phyloP scores from a whole-genome alignment of 1,284 basidiomycete species.

The Cryptococcus sp. region DNA sequence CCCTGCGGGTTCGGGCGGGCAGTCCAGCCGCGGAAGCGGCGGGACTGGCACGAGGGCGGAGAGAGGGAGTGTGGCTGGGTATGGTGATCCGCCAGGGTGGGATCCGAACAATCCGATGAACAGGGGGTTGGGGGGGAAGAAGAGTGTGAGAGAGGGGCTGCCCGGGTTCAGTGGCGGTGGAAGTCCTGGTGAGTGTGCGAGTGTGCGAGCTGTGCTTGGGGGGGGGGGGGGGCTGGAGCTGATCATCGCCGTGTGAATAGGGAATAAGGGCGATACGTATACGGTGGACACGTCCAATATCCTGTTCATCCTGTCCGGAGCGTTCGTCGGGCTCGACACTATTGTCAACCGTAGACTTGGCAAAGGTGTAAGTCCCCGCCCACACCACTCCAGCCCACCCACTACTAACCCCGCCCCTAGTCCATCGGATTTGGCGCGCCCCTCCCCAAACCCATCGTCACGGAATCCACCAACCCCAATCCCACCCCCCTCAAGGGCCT shows the following conservation, averaged over 20 bases:
- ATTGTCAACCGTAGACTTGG: constrained; percentile 72
- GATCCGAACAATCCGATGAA: constrained; percentile 44
- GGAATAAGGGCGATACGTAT: constrained; percentile 44
- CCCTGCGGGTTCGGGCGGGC: neutral
- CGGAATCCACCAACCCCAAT: neutral
- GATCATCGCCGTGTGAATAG: neutral
- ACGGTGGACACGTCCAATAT: constrained; percentile 64
- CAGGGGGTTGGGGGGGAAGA: constrained; percentile 38
- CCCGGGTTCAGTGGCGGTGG: constrained; percentile 42
- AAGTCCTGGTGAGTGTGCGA: constrained; percentile 16
- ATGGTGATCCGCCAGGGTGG: constrained; percentile 34
- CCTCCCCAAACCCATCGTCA: constrained; percentile 48
- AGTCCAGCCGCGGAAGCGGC: neutral
- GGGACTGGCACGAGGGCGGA: neutral
- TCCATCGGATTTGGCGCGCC: constrained; percentile 84
- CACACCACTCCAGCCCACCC: constrained; percentile 5
- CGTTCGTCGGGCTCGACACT: constrained; percentile 86
- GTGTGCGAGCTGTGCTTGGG: too few relatives aligned
- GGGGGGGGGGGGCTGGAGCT: neutral
- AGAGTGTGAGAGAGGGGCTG: constrained; percentile 44
- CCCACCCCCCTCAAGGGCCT: constrained; percentile 29
- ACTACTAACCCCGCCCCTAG: constrained; percentile 46
- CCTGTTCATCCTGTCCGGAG: constrained; percentile 85
- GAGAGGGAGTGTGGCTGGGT: constrained; percentile 18
- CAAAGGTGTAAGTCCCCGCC: constrained; percentile 65